A percentile compares a stretch with the other conserved stretches of the same genome.
Evolutionary conservation across 306 rosid species (phyloP).

Genomic region (Rosa rugosa): DNA sequence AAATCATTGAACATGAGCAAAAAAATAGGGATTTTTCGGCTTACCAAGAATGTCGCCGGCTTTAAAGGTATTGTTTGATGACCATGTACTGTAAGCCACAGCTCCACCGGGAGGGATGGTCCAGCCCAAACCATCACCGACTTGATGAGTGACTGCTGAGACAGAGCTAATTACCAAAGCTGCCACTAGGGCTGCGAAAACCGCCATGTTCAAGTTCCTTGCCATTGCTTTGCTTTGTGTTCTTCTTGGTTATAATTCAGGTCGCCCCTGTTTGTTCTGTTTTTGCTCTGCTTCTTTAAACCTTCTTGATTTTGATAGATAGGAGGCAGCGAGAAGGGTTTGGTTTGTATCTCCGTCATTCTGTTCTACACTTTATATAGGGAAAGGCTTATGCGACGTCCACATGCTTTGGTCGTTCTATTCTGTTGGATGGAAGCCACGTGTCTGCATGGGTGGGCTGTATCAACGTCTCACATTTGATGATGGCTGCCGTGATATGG

Average conservation of each 20-base stretch:
- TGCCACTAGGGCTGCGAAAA: conserved; percentile 33
- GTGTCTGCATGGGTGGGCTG: conserved; percentile 25
- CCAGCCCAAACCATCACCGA: conserved; percentile 70
- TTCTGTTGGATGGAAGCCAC: conserved; percentile 24
- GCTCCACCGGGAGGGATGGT: conserved; percentile 39
- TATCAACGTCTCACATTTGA: neutral
- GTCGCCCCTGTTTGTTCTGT: conserved; percentile 48
- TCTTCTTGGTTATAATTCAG: conserved; percentile 23
- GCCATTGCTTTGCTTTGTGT: conserved; percentile 53
- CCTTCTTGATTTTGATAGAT: neutral
- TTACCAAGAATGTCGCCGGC: conserved; percentile 62
- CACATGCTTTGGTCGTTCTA: neutral
- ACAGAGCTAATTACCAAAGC: conserved; percentile 39
- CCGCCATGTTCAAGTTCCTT: conserved; percentile 23
- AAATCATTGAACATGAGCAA: neutral
- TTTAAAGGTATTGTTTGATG: conserved; percentile 47
- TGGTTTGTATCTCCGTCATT: neutral
- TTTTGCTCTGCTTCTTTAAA: neutral
- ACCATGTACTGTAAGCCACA: conserved; percentile 47
- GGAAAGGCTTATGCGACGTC: neutral
- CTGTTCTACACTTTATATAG: conserved; percentile 28
- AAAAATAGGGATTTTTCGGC: neutral
- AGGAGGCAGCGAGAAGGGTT: neutral
- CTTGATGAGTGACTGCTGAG: conserved; percentile 44
- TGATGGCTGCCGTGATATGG: conserved; percentile 33